Base-by-base conservation (phyloP, 2,329 filamentous ascomycete species). In the Hymenoscyphus infarciens region DNA sequence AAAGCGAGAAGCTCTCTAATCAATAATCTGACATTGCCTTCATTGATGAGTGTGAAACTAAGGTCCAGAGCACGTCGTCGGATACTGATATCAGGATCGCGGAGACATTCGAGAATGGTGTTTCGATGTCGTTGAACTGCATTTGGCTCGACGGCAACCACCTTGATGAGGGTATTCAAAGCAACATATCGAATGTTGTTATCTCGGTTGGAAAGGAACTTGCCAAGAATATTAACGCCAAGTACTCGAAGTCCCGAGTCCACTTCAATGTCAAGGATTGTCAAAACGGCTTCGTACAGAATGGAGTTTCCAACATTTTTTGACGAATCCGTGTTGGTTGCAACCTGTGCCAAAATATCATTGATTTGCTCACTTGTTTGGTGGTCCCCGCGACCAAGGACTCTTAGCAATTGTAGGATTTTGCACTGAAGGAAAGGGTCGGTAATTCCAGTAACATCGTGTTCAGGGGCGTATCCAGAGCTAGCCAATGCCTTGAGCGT, bases 271-370 rank as follows among this genome's bases (percentile, higher is more conserved):
- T 99, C 95, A 57, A 99, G 86, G 69, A 99, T 99, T 0, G 95
- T 99, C 53, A 95, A 87, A 42, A 99, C 95, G 1, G 95, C 91
- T 78, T 99, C 95, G 78, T 99, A 99, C 7, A 99, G 82, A 70
- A 99, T 99, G 0, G 95, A 94, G 75, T 99, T 99, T 66, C 95
- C 95, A 52, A 99, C 95, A 69, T 99, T 99, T 81, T 99, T 99
- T 31, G 93, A 93, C 0, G 94, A 92, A 74, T 99, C 95, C 1
- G 95, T 99, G 77, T 99, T 99, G 45, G 94, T 98, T 59, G 95
- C 95, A 61, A 99, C 95, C 79, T 97, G 93, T 5, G 95, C 95
- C 64, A 99, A 80, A 65, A 99, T 99, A 74, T 99, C 95, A 78
- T 98, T 99, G 80, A 99, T 98, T 76, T 96, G 89, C 77, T 99